Evolutionary conservation across 768 basidiomycete genomes (phyloP).

Genomic region (Floccularia luteovirens): DNA sequence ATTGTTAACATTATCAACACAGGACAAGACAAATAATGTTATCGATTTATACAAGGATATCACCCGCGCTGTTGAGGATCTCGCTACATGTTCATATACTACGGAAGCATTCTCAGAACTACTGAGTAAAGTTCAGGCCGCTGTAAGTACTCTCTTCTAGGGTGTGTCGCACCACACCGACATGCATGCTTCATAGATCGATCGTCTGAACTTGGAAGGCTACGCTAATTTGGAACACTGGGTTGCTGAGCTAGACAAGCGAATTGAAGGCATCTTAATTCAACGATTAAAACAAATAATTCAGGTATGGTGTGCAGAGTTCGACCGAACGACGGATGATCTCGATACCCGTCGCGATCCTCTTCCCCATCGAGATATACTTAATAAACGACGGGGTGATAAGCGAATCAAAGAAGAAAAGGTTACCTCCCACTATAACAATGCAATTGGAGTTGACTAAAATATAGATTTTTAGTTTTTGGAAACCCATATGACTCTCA

Average conservation of each 20-base stretch:
- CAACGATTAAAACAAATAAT: constrained; percentile 72
- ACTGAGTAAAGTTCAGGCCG: constrained; percentile 74
- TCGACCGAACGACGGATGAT: constrained; percentile 72
- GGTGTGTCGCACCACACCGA: no score
- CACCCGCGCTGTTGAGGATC: constrained; percentile 75
- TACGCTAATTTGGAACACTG: constrained; percentile 92
- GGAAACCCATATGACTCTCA: constrained; percentile 69
- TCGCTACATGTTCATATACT: constrained; percentile 81
- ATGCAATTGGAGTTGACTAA: no score
- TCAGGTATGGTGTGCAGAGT: constrained; percentile 83
- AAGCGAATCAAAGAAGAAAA: constrained; percentile 77
- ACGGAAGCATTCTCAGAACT: constrained; percentile 76
- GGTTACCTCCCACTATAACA: constrained; percentile 40
- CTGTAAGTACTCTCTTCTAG: constrained; percentile 39
- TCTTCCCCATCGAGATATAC: constrained; percentile 40
- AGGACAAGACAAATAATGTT: constrained; percentile 93
- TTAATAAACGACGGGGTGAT: constrained; percentile 61
- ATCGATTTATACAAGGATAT: constrained; percentile 91
- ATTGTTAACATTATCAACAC: constrained; percentile 4
- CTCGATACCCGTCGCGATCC: constrained; percentile 51
- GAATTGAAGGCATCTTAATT: constrained; percentile 76
- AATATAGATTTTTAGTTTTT: constrained; percentile 52
- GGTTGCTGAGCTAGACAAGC: constrained; percentile 76
- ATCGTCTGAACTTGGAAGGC: constrained; percentile 91
- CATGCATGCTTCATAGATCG: constrained; percentile 47